Evolutionary conservation across 2,329 filamentous ascomycete genomes (phyloP), one percentile per base, ranked within the genome.

Genomic region (Fusarium goolgardi): DNA sequence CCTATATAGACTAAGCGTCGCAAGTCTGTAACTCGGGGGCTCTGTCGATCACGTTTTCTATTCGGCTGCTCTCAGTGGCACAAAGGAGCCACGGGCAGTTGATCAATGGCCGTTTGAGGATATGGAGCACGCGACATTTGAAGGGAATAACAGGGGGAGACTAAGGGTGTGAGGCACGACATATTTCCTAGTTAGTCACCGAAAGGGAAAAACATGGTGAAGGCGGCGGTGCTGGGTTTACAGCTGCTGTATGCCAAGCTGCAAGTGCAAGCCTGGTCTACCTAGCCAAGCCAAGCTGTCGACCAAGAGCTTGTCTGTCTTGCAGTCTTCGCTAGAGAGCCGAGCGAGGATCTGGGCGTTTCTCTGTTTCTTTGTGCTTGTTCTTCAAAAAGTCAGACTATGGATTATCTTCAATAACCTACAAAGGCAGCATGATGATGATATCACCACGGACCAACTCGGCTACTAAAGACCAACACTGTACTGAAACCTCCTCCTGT

Each of bases 121-220:
- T 25, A 69, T 37, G 45, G 31, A 35, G 34, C 53, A 60, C 45
- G 6, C 54, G 52, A 55, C 50, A 44, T 16, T 6, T 6, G 16
- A 8, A 32, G 46, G 59, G 49, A 55, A 63, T 44, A 63, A 27
- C 37, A 32, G n/a, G 29, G 29, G 29, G 18, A 18, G 23, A n/a
- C 11, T 13, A 27, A 55, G 37, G 45, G 32, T 12, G 21, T 6
- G 53, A 52, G 65, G 69, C 58, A 73, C 67, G 69, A 73, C 67
- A 64, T 39, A 65, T 11, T 55, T 58, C 71, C 71, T 44, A 67
- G 61, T 64, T 46, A 40, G 67, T 73, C 67, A 71, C 67, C 71
- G 55, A 67, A 21, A 10, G 27, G 27, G 43, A 41, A 50, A 29
- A 44, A 43, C 47, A 55, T 59, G 64, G 50, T 34, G 43, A 61